Evolutionary conservation across 495 filamentous ascomycete species (phyloP).

Genomic region (Aspergillus nidulans): DNA sequence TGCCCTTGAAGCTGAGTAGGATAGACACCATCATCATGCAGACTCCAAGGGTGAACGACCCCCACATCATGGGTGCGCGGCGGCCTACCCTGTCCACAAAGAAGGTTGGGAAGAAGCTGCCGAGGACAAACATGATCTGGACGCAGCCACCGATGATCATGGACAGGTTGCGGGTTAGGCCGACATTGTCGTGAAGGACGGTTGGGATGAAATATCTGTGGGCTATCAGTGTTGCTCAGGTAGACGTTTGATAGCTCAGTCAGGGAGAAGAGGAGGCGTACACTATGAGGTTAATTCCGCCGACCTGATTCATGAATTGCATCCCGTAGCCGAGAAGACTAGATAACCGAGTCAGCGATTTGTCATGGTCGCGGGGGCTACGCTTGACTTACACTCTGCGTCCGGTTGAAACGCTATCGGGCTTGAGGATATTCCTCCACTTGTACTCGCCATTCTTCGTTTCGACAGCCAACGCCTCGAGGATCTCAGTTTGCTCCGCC

Average conservation of each 20-base stretch:
- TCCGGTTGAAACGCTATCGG: constrained; percentile 50
- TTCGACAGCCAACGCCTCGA: constrained; percentile 43
- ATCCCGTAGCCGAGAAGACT: constrained; percentile 47
- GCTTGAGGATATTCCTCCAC: constrained; percentile 43
- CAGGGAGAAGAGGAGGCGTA: constrained; percentile 17
- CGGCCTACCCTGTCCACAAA: constrained; percentile 51
- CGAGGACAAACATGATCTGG: constrained; percentile 38
- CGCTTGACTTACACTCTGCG: constrained; percentile 32
- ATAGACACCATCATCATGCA: constrained; percentile 51
- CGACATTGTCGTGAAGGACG: constrained; percentile 47
- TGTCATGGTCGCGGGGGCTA: not conserved
- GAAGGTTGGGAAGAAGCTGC: constrained; percentile 42
- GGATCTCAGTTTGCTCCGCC: constrained; percentile 43
- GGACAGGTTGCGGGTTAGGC: constrained; percentile 42
- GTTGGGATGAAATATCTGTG: constrained; percentile 17
- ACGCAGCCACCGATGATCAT: constrained; percentile 48
- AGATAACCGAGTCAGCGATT: not conserved
- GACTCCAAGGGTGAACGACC: constrained; percentile 44
- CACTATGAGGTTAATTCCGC: constrained; percentile 53
- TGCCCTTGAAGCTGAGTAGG: constrained; percentile 35
- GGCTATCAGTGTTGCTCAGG: not conserved
- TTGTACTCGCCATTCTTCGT: constrained; percentile 37
- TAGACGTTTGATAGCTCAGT: not conserved
- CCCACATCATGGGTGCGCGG: constrained; percentile 55
- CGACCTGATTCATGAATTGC: constrained; percentile 47